Evolutionary conservation across 1,284 basidiomycete species (phyloP), one percentile per base, ranked within the genome.

Genomic region (Malassezia nana): DNA sequence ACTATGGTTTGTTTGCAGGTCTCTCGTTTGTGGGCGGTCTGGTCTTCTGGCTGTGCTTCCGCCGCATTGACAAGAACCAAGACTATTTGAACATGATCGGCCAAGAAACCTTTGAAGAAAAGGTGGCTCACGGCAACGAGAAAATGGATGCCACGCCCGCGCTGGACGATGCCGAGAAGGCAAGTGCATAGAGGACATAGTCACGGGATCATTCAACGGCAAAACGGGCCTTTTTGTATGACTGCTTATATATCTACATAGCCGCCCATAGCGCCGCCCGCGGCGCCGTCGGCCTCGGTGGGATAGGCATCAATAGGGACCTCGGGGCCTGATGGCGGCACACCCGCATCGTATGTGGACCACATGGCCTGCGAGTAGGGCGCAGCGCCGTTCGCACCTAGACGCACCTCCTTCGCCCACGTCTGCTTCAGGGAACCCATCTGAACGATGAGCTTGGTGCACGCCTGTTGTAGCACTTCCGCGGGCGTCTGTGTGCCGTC

Each of bases 401-500:
- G 60, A 59, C 77, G 76, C 40, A 78, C 77, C 65, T 80, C 78
- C 24, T 77, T 75, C 38, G 71, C 58, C 69, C 79, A 80, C 41
- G 76, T 70, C 44, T 71, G 65, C 67, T 78, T 77, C 50, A 81
- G 60, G 15, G 65, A 63, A 38, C 74, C 78, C 54, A 92, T 79
- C 35, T 83, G 84, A 1, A 81, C 81, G 57, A 96, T 89, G 55
- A 96, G 81, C 60, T 84, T 82, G 46, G 81, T 82, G 72, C 87
- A 89, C 0, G 89, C 89, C 58, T 84, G 80, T 72, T 91, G 86
- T 33, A 98, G 81, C 16, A 85, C 83, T 41, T 83, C 84, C 57
- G 86, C 81, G 0, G 92, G 90, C 18, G 90, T 87, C 44, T 84
- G 74, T 0, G 81, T 80, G 22, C 90, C 90, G 75, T 96, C 89